Conservation (phyloP, 805 yeast species). For the Pichia deserticola region DNA sequence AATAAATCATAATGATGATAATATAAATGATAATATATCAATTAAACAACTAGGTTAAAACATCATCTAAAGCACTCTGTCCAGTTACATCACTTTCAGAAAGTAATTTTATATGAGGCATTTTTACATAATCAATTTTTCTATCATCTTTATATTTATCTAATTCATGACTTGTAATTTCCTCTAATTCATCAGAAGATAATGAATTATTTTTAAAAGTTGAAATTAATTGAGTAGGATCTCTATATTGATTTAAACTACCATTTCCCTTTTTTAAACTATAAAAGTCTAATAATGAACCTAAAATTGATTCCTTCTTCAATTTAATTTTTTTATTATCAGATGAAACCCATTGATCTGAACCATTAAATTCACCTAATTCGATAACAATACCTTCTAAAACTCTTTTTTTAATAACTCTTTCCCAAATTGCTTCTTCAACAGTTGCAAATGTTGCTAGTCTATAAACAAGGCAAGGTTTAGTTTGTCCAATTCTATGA, state of each 20-base stretch:
- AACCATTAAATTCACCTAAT: conserved; percentile 47
- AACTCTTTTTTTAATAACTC: conserved; percentile 72
- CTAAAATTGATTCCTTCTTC: conserved; percentile 12
- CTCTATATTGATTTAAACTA: conserved; percentile 1
- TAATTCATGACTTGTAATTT: conserved; percentile 22
- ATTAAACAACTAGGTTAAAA: not conserved
- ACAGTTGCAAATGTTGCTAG: conserved; percentile 71
- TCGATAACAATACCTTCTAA: conserved; percentile 72
- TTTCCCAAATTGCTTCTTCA: conserved; percentile 73
- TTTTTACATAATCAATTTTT: not conserved
- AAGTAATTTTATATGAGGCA: conserved; percentile 7
- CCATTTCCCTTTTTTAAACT: conserved; percentile 22
- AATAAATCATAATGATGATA: not conserved
- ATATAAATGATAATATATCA: not conserved
- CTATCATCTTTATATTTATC: not conserved
- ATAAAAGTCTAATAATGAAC: conserved; percentile 35
- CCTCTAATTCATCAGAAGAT: conserved; percentile 37
- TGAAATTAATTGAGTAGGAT: not conserved
- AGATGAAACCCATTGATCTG: conserved; percentile 8
- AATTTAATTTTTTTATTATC: conserved; percentile 4
- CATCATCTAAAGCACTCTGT: conserved; percentile 1
- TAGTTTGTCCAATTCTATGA: conserved; percentile 85
- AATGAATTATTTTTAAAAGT: conserved; percentile 16
- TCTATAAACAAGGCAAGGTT: conserved; percentile 77
- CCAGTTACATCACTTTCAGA: conserved; percentile 9